Percentiles rank a stretch among this genome's conserved stretches.
Conservation (phyloP, 768 basidiomycete species). For the Suillus luteus region DNA sequence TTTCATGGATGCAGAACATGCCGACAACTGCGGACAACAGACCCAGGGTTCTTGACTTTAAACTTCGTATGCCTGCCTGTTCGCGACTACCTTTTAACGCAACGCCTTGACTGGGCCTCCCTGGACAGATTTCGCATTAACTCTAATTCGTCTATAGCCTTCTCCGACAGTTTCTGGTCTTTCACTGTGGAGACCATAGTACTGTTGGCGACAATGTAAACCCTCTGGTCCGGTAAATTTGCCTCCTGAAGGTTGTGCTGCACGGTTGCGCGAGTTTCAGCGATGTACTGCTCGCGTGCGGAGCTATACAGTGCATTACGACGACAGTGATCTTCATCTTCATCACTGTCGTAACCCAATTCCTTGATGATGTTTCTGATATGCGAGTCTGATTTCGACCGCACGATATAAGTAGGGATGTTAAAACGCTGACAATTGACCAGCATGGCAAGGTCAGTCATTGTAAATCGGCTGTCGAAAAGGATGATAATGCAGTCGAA, state of each 20-base stretch:
- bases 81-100: background rate
- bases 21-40: background rate
- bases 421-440: conserved; percentile 18
- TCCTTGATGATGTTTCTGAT: conserved; percentile 20
- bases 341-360: conserved; percentile 18
- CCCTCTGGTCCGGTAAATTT: conserved; percentile 22
- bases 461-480: conserved; percentile 23
- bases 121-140: conserved; percentile 18
- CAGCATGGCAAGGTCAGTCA: conserved; percentile 21
- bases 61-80: background rate
- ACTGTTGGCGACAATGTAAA: conserved; percentile 24
- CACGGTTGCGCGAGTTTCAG: conserved; percentile 21
- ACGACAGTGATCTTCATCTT: conserved; percentile 14
- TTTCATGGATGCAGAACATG: background rate
- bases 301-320: conserved; percentile 14
- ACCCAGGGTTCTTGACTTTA: background rate
- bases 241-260: conserved; percentile 18
- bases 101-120: conserved; percentile 18
- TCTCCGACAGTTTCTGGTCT: conserved; percentile 15
- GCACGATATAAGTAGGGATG: conserved; percentile 21
- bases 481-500: conserved; percentile 22
- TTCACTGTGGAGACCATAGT: conserved; percentile 17
- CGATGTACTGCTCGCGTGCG: conserved; percentile 25
- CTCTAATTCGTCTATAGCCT: conserved; percentile 20
- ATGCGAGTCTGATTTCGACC: conserved; percentile 22